A percentile compares a stretch with the other conserved stretches of the same genome.
Conservation (phyloP, 495 filamentous ascomycete species). For the Lasiosphaeria miniovina region DNA sequence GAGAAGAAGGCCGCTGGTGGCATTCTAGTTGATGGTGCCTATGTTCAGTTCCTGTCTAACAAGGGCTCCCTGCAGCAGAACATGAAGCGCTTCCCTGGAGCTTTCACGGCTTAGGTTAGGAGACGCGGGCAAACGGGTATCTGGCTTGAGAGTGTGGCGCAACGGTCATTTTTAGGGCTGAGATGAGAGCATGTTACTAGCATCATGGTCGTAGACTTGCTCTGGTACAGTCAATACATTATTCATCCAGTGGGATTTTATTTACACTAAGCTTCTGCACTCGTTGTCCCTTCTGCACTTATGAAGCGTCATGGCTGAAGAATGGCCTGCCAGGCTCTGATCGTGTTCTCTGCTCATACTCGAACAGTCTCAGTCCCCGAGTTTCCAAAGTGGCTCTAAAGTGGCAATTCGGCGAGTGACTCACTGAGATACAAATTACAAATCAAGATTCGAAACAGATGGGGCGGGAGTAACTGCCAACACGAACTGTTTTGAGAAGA, state of each 20-base stretch:
- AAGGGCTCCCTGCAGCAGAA: conserved; percentile 81
- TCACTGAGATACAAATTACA: too few species aligned
- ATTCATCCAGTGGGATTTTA: conserved; percentile 24
- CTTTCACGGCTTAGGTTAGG: conserved; percentile 58
- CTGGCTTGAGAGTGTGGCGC: conserved; percentile 33
- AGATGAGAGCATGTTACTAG: conserved; percentile 33
- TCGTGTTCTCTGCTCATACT: too few species aligned
- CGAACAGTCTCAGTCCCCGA: too few species aligned
- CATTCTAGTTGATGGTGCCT: conserved; percentile 93
- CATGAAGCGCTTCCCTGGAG: conserved; percentile 88
- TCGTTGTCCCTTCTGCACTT: not conserved
- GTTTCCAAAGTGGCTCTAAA: too few species aligned
- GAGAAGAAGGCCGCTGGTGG: conserved; percentile 84
- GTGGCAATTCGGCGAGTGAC: too few species aligned
- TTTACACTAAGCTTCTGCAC: not conserved
- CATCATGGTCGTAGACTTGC: conserved; percentile 19
- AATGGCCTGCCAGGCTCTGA: not conserved
- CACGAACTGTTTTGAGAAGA: too few species aligned
- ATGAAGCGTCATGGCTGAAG: too few species aligned
- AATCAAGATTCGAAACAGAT: too few species aligned
- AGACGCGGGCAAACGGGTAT: conserved; percentile 34
- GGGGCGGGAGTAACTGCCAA: too few species aligned
- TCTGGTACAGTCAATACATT: conserved; percentile 33
- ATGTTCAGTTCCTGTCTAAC: conserved; percentile 96
- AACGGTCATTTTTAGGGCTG: conserved; percentile 34